Percentiles rank a stretch among this genome's conserved stretches.
These are phyloP conservation scores for Fusarium bulbicola DNA, from an alignment of 2,329 filamentous ascomycete species.

Conservation along the genomic window DNA sequence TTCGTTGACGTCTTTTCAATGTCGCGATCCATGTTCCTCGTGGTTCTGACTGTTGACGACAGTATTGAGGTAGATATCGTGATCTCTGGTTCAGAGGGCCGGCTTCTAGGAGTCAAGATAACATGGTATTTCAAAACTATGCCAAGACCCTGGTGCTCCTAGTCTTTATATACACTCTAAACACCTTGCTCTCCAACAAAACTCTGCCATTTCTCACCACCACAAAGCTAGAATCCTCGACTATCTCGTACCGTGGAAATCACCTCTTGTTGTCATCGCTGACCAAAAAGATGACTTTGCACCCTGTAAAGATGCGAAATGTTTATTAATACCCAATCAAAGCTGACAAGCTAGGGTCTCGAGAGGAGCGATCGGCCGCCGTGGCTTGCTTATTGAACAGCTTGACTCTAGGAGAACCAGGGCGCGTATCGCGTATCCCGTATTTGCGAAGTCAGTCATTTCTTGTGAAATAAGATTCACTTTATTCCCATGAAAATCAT, in stretches of 20 bases:
- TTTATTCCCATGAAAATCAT: not conserved
- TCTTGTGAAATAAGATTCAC: not conserved
- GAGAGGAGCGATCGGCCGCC: not conserved
- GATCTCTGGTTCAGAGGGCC: not conserved
- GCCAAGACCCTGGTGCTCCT: not conserved
- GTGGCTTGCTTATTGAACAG: constrained; percentile 1
- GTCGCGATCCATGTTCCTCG: constrained; percentile 35
- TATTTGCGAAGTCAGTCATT: not conserved
- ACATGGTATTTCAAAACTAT: not conserved
- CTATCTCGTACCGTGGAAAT: not conserved
- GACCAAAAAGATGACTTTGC: not conserved
- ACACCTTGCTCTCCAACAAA: not conserved
- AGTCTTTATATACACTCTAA: constrained; percentile 10
- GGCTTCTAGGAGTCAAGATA: not conserved
- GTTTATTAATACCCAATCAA: constrained; percentile 5
- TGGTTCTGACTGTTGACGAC: not conserved
- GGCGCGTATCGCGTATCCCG: not conserved
- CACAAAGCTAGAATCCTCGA: not conserved
- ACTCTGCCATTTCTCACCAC: not conserved
- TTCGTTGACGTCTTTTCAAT: constrained; percentile 37
- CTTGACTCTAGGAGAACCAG: not conserved
- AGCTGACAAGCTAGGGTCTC: not conserved
- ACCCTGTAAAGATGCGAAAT: not conserved
- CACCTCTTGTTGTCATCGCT: not conserved
- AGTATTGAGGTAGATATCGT: not conserved